A percentile compares a stretch with the other conserved stretches of the same genome.
phyloP scores from a whole-genome alignment of 148 eudicot genomes.

The Suaeda aralocaspica region DNA sequence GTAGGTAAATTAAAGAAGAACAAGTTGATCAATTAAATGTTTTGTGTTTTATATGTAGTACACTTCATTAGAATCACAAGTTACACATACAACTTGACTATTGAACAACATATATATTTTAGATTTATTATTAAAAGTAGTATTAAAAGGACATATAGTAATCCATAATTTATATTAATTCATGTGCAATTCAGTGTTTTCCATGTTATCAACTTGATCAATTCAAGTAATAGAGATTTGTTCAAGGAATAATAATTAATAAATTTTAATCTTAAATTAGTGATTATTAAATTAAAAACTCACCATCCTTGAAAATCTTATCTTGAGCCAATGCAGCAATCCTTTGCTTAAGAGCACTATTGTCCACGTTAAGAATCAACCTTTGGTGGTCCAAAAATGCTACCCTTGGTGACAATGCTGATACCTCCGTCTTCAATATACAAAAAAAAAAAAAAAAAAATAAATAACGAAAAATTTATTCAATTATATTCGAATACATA shows the following conservation, averaged over 20 bases:
- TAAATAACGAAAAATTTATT: too few species aligned
- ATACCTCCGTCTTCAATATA: conserved; percentile 69
- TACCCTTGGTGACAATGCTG: conserved; percentile 88
- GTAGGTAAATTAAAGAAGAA: neutral
- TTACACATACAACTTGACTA: neutral
- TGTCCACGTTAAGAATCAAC: conserved; percentile 78
- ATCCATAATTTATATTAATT: neutral
- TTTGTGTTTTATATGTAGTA: neutral
- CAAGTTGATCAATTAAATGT: neutral
- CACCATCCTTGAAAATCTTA: conserved; percentile 94
- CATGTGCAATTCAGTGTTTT: neutral
- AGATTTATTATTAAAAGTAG: too few species aligned
- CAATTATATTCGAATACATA: too few species aligned
- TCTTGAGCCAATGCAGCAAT: conserved; percentile 96
- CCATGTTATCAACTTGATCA: conserved; percentile 8
- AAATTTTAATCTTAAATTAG: conserved; percentile 1
- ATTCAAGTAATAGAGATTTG: conserved; percentile 16
- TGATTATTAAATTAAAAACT: neutral
- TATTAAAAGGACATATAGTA: neutral
- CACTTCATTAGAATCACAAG: neutral
- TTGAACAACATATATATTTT: neutral
- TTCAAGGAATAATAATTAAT: neutral
- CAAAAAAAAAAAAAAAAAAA: too few species aligned
- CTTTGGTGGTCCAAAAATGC: conserved; percentile 92
- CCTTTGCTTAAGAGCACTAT: conserved; percentile 80